Conservation (phyloP, 2,329 filamentous ascomycete species). For the Talaromyces albobiverticillius region DNA sequence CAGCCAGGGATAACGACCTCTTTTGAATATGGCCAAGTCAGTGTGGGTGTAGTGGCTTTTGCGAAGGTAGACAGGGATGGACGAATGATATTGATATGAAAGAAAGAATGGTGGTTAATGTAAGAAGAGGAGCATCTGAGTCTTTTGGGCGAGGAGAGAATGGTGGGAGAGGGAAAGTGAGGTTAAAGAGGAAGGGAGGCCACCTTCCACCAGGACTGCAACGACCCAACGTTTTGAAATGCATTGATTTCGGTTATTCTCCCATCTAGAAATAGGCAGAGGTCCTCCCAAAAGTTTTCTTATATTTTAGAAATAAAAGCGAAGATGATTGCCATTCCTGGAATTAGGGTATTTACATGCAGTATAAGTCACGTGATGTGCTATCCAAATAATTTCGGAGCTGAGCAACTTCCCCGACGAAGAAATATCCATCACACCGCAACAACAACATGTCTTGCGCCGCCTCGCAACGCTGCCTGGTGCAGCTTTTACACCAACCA, state of each 20-base stretch:
- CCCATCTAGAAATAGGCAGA: too few relatives aligned
- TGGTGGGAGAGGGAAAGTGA: slow-evolving; percentile 6
- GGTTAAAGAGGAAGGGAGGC: slow-evolving; percentile 11
- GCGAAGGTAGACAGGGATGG: too few relatives aligned
- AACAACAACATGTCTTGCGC: slow-evolving; percentile 48
- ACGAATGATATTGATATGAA: not conserved
- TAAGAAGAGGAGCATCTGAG: not conserved
- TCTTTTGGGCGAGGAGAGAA: not conserved
- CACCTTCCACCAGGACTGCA: not conserved
- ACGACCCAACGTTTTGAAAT: too few relatives aligned
- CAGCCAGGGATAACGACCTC: not conserved
- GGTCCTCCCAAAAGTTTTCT: too few relatives aligned
- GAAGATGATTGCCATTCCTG: too few relatives aligned
- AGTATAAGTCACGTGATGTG: slow-evolving; percentile 13
- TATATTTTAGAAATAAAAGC: too few relatives aligned
- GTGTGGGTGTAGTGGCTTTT: not conserved
- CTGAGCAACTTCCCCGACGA: slow-evolving; percentile 20
- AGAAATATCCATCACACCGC: slow-evolving; percentile 20
- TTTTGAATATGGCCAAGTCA: not conserved
- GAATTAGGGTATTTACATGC: too few relatives aligned
- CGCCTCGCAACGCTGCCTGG: slow-evolving; percentile 59
- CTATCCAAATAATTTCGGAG: slow-evolving; percentile 32
- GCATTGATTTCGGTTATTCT: too few relatives aligned
- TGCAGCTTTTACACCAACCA: slow-evolving; percentile 53
- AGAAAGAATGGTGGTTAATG: not conserved